Base-by-base conservation (phyloP, 1,139 yeast genomes). In the Suhomyces yuchorum region DNA sequence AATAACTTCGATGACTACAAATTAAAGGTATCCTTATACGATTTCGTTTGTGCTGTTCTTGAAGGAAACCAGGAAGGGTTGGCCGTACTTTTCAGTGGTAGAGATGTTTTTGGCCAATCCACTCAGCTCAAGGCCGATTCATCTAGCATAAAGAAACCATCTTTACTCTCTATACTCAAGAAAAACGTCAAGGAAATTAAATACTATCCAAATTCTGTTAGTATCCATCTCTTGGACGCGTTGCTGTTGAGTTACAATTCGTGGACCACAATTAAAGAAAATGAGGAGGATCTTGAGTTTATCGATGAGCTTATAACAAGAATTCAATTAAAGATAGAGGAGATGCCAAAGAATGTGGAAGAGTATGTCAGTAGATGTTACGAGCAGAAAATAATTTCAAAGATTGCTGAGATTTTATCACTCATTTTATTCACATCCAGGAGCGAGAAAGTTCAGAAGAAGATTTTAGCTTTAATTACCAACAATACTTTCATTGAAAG, bases 41-140 rank as follows among this genome's bases (percentile, higher is more conserved):
- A 80, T 48, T 87, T 90, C 55, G 81, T 92, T 51, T 78, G 93
- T n/a, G 77, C 91, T 0, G 85, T 89, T 5, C 77, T 88, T 76
- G 81, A 80, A 54, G 84, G 89, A 8, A 81, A 85, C 49, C 97
- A 93, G 67, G 96, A 91, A 61, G 98, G 98, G 0, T 68, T 92
- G 26, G 78, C 96, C 0, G 87, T 88, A 43, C 72, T 88, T 40
- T 81, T 93, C 52, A 86, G 89, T 43, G 96, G 96, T 1, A 70
- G 80, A 50, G 85, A 84, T 53, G 80, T 73, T 4, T 75, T 74
- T 51, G 73, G 72, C 1, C 61, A 64, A 2, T 58, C 60, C 30
- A 47, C 52, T 48, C 35, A 50, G 39, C 18, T 42, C n/a, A 45
- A 47, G 26, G 32, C 38, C 11, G 63, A 19, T n/a, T 30, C 40